Evolutionary conservation across 2,329 filamentous ascomycete genomes (phyloP), one percentile per base, ranked within the genome.

Genomic region (Aspergillus latus): DNA sequence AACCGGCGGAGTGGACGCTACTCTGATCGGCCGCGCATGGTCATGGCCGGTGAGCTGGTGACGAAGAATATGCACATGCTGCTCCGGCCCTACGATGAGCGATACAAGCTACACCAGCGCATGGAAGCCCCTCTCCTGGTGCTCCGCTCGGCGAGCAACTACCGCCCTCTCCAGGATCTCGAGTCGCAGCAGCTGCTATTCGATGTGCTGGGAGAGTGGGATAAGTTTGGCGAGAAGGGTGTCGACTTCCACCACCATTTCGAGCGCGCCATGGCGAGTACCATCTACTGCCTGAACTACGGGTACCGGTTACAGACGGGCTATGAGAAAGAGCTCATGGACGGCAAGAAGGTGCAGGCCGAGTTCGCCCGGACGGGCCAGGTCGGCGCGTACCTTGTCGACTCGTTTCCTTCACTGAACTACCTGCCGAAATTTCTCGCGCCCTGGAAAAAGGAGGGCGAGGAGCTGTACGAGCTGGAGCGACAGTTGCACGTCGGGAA

Each of bases 161-260:
- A 48, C 34, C 52, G 28, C 6, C 34, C 43, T 1, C 45, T 54
- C 4, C 44, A 48, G 29, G 45, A 48, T 21, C 13, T 54, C 45
- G 52, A 54, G 45, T 48, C 52, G 2, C 28, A 39, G 5, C 52
- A 54, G n/a, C 34, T 54, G 4, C 43, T 54, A 1, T 42, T 21
- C n/a, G 52, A 54, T 1, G 21, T 54, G 10, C 44, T 49, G 2
- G 15, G 29, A 9, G 45, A 49, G 0, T 40, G 37, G 28, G 36
- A 48, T 5, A 42, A 21, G 2, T 26, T 36, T 2, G 52, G 44
- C 7, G 45, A 42, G 2, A 48, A 49, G 28, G 39, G 45, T 11
- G 45, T 42, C 7, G 34, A 47, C 15, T 47, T 49, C 6, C 37
- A 48, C 10, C 36, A 54, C 2, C 37, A 49, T 26, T 36, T 49